Conservation (phyloP, 768 basidiomycete genomes). For the Calocybe indica region DNA sequence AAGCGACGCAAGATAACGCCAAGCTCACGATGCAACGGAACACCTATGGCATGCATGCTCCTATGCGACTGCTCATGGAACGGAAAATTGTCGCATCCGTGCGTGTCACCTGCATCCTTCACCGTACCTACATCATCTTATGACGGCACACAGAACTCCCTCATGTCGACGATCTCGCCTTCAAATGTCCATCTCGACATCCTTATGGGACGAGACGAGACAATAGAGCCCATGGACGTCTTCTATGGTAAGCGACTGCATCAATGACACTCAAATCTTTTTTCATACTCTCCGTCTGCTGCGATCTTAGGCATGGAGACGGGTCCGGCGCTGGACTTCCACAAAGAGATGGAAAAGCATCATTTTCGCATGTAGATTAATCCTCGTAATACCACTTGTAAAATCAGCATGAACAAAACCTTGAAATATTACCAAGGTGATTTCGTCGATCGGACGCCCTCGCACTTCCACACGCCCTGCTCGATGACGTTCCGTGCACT, state of each 20-base stretch:
- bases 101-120: slow-evolving; percentile 18
- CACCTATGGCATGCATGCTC: slow-evolving; percentile 81
- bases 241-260: slow-evolving; percentile 54
- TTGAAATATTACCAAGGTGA: no score
- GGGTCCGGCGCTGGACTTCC: slow-evolving; percentile 46
- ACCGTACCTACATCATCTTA: not conserved
- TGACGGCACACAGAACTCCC: slow-evolving; percentile 44
- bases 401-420: no score
- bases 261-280: not conserved
- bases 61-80: slow-evolving; percentile 91
- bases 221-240: slow-evolving; percentile 70
- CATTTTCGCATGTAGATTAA: slow-evolving; percentile 29
- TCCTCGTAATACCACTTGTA: slow-evolving; percentile 4
- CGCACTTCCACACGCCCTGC: slow-evolving; percentile 32
- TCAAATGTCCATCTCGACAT: slow-evolving; percentile 90
- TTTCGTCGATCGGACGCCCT: slow-evolving; percentile 17
- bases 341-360: slow-evolving; percentile 64
- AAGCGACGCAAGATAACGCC: slow-evolving; percentile 84
- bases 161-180: slow-evolving; percentile 56
- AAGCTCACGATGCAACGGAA: slow-evolving; percentile 82
- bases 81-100: slow-evolving; percentile 79
- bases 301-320: slow-evolving; percentile 45
- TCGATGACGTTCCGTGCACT: slow-evolving; percentile 58
- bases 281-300: not conserved
- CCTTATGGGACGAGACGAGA: slow-evolving; percentile 88